These are phyloP conservation scores for Somion occarium DNA, from an alignment of 1,284 basidiomycete genomes.

Conservation along the genomic window DNA sequence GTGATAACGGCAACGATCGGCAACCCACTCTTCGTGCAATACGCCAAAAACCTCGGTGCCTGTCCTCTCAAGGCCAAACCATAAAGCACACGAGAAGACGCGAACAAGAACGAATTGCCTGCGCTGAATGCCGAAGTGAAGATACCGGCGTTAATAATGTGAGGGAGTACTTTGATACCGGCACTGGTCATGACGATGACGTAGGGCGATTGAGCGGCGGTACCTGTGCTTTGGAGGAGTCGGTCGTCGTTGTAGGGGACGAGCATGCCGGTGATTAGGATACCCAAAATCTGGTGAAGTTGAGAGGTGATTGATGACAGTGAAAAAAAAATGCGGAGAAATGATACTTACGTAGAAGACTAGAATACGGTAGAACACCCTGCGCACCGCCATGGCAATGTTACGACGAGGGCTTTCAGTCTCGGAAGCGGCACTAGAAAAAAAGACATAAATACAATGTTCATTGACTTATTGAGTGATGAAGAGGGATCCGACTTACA, in stretches of 20 bases:
- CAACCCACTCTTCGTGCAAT: slow-evolving; percentile 72
- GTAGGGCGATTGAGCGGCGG: slow-evolving; percentile 69
- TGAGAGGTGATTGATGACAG: slow-evolving; percentile 1
- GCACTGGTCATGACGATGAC: slow-evolving; percentile 80
- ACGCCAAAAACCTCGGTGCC: slow-evolving; percentile 56
- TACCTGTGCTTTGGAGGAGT: slow-evolving; percentile 52
- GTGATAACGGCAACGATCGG: slow-evolving; percentile 56
- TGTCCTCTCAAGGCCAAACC: slow-evolving; percentile 77
- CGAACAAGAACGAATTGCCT: slow-evolving; percentile 78
- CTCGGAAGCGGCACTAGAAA: slow-evolving; percentile 62
- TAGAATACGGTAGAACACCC: slow-evolving; percentile 77
- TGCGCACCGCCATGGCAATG: slow-evolving; percentile 74
- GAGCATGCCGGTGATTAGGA: slow-evolving; percentile 76
- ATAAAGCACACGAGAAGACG: slow-evolving; percentile 78
- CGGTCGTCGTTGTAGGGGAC: slow-evolving; percentile 66
- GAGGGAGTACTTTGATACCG: slow-evolving; percentile 69
- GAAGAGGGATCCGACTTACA: too few relatives aligned
- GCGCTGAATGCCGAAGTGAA: slow-evolving; percentile 81
- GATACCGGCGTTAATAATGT: slow-evolving; percentile 65
- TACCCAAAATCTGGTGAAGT: slow-evolving; percentile 54
- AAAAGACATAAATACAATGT: slow-evolving; percentile 20
- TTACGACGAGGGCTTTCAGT: slow-evolving; percentile 73
- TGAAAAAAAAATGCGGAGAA: neutral
- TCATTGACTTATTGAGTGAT: neutral
- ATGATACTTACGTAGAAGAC: slow-evolving; percentile 56